Evolutionary conservation across 441 rosid species (phyloP), one percentile per base, ranked within the genome.

Genomic region (Gossypium gossypioides): DNA sequence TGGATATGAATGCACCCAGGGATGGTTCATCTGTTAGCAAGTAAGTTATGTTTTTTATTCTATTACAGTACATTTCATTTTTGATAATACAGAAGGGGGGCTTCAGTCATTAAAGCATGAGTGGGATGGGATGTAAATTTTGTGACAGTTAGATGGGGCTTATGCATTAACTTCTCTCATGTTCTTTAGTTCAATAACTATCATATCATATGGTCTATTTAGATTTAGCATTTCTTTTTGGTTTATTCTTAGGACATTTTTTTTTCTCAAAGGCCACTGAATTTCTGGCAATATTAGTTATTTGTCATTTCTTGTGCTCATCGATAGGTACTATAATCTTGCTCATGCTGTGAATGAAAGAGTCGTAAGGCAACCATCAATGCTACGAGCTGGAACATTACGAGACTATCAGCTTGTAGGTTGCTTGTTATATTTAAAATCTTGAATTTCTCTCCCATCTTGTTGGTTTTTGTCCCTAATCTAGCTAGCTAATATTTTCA

Each of bases 391-490:
- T 58, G 99, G 99, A 82, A 93, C 92, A 40, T 81, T 96, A 77
- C 89, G 99, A 80, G 99, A 96, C 78, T 96, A 96, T 88, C 99
- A 96, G 87, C 94, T 96, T 84, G 99, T 96, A 85, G 80, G 87
- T 82, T 82, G 75, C 87, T 82, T 82, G 75, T 86, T 62, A 56
- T 48, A 55, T 56, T 77, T 75, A 56, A 66, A 58, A 65, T 70
- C 68, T 70, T 77, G 15, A 71, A 50, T 57, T 16, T 18, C 71
- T 61, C 52, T 22, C 52, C 25, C 2, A 18, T 56, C 60, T 32
- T 57, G 34, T 77, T 56, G 55, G 0, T 29, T 69, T 29, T 77
- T 24, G 52, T 71, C 32, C 3, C 37, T 59, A 48, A 22, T 56
- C 32, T 50, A 58, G 40, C 68, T 50, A 79, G 74, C 69, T 75